These are phyloP conservation scores for Emergomyces pasteurianus DNA, from an alignment of 2,329 filamentous ascomycete genomes.

Conservation along the genomic window DNA sequence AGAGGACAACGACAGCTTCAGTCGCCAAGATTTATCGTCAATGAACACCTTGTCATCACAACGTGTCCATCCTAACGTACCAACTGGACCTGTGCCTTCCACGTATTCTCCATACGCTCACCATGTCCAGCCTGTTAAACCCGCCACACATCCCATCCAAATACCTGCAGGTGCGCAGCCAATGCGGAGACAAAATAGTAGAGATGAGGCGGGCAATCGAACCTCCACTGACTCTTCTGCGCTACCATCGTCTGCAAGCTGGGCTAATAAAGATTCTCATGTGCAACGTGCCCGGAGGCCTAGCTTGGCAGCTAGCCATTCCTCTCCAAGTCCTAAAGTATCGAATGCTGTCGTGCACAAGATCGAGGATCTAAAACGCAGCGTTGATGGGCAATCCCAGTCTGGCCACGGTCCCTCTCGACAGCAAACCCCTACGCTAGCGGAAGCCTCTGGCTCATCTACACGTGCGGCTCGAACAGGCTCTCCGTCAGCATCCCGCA, in stretches of 20 bases:
- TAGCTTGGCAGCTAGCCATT: slow-evolving; percentile 73
- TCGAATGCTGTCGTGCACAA: slow-evolving; percentile 31
- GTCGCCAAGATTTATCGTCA: slow-evolving; percentile 82
- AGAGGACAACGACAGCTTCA: slow-evolving; percentile 97
- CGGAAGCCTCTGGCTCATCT: slow-evolving; percentile 9
- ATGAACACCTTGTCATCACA: slow-evolving; percentile 83
- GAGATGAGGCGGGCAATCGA: slow-evolving; percentile 47
- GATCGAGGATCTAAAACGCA: slow-evolving; percentile 23
- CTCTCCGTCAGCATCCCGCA: slow-evolving; percentile 12
- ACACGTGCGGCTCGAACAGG: slow-evolving; percentile 10
- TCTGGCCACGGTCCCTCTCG: slow-evolving; percentile 14
- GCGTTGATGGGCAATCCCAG: slow-evolving; percentile 19
- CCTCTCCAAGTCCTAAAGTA: slow-evolving; percentile 67
- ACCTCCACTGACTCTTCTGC: slow-evolving; percentile 66
- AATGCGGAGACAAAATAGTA: slow-evolving; percentile 66
- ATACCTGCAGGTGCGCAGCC: slow-evolving; percentile 41
- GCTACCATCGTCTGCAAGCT: slow-evolving; percentile 86
- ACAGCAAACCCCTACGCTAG: slow-evolving; percentile 16
- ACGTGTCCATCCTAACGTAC: slow-evolving; percentile 36
- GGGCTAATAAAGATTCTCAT: slow-evolving; percentile 62
- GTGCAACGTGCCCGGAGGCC: slow-evolving; percentile 52
- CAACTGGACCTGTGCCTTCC: slow-evolving; percentile 1
- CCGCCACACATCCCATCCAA: slow-evolving; percentile 20
- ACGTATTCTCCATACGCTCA: slow-evolving; percentile 25
- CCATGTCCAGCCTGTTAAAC: slow-evolving; percentile 15